Base-by-base conservation (phyloP, 1,284 basidiomycete species). In the Testicularia cyperi region DNA sequence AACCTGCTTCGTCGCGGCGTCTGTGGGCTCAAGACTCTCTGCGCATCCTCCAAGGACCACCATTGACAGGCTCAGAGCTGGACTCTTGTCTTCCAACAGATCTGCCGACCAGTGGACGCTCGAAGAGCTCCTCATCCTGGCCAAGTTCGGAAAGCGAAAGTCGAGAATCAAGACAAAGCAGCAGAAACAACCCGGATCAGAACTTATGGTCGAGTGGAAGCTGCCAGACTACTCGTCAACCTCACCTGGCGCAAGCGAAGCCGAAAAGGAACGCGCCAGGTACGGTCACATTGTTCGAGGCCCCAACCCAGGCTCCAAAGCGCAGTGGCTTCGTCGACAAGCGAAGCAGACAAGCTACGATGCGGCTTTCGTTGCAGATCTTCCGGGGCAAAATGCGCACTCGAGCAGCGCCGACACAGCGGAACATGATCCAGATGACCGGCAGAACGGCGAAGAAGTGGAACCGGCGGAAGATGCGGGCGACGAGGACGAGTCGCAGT, bases 1-100 rank as follows among this genome's bases (percentile, higher is more conserved):
- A 12, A 92, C 88, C 74, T 90, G 88, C 77, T 96, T 88, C 77
- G 87, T 95, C 40, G 73, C 71, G 2, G 53, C 58, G 2, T 21
- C 31, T 1, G 48, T 47, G 0, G 53, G 62, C 12, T 2, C 24
- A 20, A 20, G 63, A 16, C 26, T 31, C 2, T 33, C 87, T n/a
- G 80, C 80, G 28, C 15, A 4, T 1, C n/a, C n/a, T n/a, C n/a
- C n/a, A n/a, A n/a, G n/a, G n/a, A n/a, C n/a, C n/a, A n/a, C n/a
- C n/a, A n/a, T n/a, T n/a, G n/a, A n/a, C n/a, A n/a, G n/a, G n/a
- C n/a, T n/a, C n/a, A n/a, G n/a, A n/a, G n/a, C n/a, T n/a, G n/a
- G n/a, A n/a, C n/a, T n/a, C n/a, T n/a, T n/a, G n/a, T n/a, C n/a
- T n/a, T n/a, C n/a, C n/a, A n/a, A n/a, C n/a, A n/a, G n/a, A n/a